Percentiles rank a stretch among this genome's conserved stretches.
Evolutionary conservation across 306 rosid species (phyloP).

Genomic region (Clitoria ternatea): DNA sequence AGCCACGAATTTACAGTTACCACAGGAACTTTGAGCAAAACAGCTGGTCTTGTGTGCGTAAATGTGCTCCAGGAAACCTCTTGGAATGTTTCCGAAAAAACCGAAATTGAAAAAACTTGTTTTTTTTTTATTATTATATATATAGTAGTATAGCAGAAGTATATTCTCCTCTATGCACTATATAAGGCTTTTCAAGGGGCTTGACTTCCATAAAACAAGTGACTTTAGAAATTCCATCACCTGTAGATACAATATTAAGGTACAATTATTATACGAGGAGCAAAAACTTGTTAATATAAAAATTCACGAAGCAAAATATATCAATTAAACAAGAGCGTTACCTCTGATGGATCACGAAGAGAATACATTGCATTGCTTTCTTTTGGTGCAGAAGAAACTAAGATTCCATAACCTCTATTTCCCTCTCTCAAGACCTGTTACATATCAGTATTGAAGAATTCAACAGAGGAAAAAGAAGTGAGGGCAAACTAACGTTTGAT

Average conservation of each 20-base stretch:
- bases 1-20: slow-evolving; percentile 46
- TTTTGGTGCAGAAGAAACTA: slow-evolving; percentile 75
- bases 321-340: slow-evolving; percentile 22
- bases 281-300: not conserved
- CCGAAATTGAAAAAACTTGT: slow-evolving; percentile 27
- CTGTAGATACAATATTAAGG: slow-evolving; percentile 33
- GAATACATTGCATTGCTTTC: slow-evolving; percentile 86
- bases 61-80: slow-evolving; percentile 42
- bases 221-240: slow-evolving; percentile 91
- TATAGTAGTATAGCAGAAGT: slow-evolving; percentile 37
- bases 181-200: slow-evolving; percentile 45
- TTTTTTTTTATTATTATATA: not conserved
- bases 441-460: not conserved
- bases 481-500: no score
- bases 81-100: slow-evolving; percentile 30
- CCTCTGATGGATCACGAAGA: slow-evolving; percentile 88
- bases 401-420: slow-evolving; percentile 71
- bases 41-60: slow-evolving; percentile 33
- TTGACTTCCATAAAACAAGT: slow-evolving; percentile 68
- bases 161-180: slow-evolving; percentile 41
- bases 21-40: slow-evolving; percentile 41
- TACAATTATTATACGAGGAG: not conserved
- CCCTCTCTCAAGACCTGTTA: slow-evolving; percentile 75
- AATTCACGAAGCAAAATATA: not conserved
- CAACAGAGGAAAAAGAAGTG: not conserved